Evolutionary conservation across 352 stramenopile species (phyloP).

Genomic region (Phytophthora aleatoria): DNA sequence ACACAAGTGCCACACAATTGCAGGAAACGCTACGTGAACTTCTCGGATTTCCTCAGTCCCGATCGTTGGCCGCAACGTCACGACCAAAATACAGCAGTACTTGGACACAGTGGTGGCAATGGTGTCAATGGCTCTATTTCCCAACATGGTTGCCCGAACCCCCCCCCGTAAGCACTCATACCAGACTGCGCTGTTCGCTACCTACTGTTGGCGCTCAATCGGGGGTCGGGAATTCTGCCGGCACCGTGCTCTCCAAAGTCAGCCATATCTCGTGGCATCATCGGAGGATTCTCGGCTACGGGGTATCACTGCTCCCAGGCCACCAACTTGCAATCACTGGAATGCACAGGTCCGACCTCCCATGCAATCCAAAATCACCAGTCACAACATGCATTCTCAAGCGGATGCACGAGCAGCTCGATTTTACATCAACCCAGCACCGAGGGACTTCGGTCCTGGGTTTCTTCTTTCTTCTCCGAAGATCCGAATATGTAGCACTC

Average conservation of each 20-base stretch:
- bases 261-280: conserved; percentile 24
- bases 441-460: background rate
- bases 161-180: too few relatives aligned
- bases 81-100: too few relatives aligned
- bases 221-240: conserved; percentile 13
- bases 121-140: too few relatives aligned
- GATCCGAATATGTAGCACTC: background rate
- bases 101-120: too few relatives aligned
- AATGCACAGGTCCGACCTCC: background rate
- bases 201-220: conserved; percentile 2
- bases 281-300: conserved; percentile 12
- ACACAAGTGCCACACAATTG: too few relatives aligned
- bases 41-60: too few relatives aligned
- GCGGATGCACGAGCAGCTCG: too few relatives aligned
- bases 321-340: background rate
- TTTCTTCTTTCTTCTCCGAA: background rate
- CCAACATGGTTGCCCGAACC: too few relatives aligned
- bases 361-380: background rate
- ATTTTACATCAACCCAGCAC: background rate
- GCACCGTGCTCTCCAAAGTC: conserved; percentile 36
- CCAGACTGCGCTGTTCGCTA: conserved; percentile 3
- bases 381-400: background rate
- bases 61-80: too few relatives aligned
- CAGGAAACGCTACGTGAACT: too few relatives aligned
- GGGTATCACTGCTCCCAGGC: conserved; percentile 2